Base-by-base conservation (phyloP, 2,329 filamentous ascomycete species). In the Fusarium azukiicola region DNA sequence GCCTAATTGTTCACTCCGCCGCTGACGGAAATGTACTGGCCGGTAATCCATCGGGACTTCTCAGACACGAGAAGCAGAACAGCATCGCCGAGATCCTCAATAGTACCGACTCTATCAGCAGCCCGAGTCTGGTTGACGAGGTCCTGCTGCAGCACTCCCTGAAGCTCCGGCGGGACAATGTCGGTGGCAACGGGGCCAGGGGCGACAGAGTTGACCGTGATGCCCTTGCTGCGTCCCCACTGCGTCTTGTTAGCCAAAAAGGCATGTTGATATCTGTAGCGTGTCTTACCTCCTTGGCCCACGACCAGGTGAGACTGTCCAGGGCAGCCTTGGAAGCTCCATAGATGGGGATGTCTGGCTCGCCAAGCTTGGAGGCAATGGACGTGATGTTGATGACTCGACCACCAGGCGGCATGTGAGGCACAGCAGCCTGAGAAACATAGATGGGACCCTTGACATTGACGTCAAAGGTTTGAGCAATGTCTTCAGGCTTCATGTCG, bases 151-250 rank as follows among this genome's bases (percentile, higher is more conserved):
- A 85, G 61, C 12, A 79, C 81, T 2, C 80, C 67, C 42, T 73
- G 77, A 6, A 78, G 50, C 4, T 70, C 79, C 3, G 67, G 58
- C 0, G 79, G 77, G 67, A 73, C 69, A 7, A 80, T 75, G 32
- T 89, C 88, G 5, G 89, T 90, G 9, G 44, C 52, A 7, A 87
- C 85, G 4, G 87, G 86, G 1, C 89, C 89, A 1, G 88, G 89
- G 1, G 85, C 85, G 12, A 90, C 79, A 7, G 87, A 85, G 74
- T 90, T 90, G 71, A 90, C 85, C 0, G 88, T 90, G 74, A 90
- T 87, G 32, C 87, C 87, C 66, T 82, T 82, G 58, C 82, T 84
- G 3, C 79, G 72, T 6, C 87, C 87, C 38, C 87, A 81, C 82
- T 87, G n/a, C 12, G 21, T 54, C 27, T 36, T 21, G 27, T 68